Evolutionary conservation across 2,329 filamentous ascomycete genomes (phyloP).

Genomic region (Colletotrichum zoysiae): DNA sequence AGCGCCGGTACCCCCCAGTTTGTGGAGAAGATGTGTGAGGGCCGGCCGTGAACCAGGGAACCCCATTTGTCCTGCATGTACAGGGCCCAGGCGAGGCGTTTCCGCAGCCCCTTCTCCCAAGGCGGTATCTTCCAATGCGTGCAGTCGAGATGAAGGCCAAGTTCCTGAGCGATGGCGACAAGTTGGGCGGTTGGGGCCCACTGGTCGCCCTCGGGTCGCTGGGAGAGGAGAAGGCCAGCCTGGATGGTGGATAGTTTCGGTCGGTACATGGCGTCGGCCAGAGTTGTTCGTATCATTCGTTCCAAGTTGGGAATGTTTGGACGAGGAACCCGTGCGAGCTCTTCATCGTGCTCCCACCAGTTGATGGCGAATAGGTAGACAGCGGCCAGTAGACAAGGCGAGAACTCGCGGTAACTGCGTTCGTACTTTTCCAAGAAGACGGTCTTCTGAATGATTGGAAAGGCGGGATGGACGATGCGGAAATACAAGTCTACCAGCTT

Average conservation of each 20-base stretch:
- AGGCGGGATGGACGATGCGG: conserved; percentile 81
- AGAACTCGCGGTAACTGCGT: conserved; percentile 78
- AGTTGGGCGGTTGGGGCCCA: conserved; percentile 90
- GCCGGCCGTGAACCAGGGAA: conserved; percentile 84
- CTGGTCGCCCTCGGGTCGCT: conserved; percentile 81
- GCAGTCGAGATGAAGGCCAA: conserved; percentile 91
- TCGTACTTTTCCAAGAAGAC: conserved; percentile 85
- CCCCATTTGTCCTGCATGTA: conserved; percentile 97
- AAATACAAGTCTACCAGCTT: conserved; percentile 86
- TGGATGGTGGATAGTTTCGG: conserved; percentile 87
- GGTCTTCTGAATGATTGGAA: conserved; percentile 85
- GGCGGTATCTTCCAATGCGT: conserved; percentile 86
- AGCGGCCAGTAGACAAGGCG: conserved; percentile 81
- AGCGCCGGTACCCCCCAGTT: conserved; percentile 83
- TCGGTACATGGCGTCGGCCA: conserved; percentile 82
- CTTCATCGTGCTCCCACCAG: conserved; percentile 84
- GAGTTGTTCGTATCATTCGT: conserved; percentile 76
- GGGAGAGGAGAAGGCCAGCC: conserved; percentile 79
- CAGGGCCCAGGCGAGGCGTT: conserved; percentile 88
- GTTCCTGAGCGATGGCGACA: conserved; percentile 87
- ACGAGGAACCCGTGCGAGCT: conserved; percentile 71
- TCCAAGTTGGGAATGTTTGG: conserved; percentile 83
- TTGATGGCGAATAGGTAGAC: conserved; percentile 89
- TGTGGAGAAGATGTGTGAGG: conserved; percentile 76
- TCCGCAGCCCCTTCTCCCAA: conserved; percentile 88